Evolutionary conservation across 1,139 yeast species (phyloP).

Genomic region (Geotrichum cucujoidarum): DNA sequence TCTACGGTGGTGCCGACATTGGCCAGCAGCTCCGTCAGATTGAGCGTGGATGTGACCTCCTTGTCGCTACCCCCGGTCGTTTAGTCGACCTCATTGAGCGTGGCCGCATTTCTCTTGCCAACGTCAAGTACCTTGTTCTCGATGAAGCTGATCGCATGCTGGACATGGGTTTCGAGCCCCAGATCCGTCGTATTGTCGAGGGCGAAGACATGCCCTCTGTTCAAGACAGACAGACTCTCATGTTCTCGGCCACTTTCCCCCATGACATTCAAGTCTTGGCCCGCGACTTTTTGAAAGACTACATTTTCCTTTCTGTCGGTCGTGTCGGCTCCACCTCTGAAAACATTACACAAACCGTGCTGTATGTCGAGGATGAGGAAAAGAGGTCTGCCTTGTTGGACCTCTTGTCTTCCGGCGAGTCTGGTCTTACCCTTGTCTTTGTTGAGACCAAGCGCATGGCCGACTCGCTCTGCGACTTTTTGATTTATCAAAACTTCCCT

Average conservation of each 20-base stretch:
- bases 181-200: slow-evolving; percentile 96
- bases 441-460: slow-evolving; percentile 99
- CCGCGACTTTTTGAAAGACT: slow-evolving; percentile 91
- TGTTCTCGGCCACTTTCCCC: slow-evolving; percentile 99
- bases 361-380: slow-evolving; percentile 92
- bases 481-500: slow-evolving; percentile 83
- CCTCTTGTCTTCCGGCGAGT: slow-evolving; percentile 71
- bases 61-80: slow-evolving; percentile 99
- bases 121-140: slow-evolving; percentile 87
- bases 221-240: slow-evolving; percentile 85
- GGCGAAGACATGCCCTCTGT: slow-evolving; percentile 97
- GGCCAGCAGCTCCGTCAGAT: slow-evolving; percentile 81
- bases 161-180: slow-evolving; percentile 99
- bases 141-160: slow-evolving; percentile 99
- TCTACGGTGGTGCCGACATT: slow-evolving; percentile 97
- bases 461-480: slow-evolving; percentile 87
- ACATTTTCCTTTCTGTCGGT: slow-evolving; percentile 94
- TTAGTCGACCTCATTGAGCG: slow-evolving; percentile 91
- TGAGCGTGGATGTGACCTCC: slow-evolving; percentile 89
- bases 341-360: slow-evolving; percentile 89
- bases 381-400: slow-evolving; percentile 90
- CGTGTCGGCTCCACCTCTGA: slow-evolving; percentile 97
- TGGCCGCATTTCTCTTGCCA: slow-evolving; percentile 83
- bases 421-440: slow-evolving; percentile 84
- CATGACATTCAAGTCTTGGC: slow-evolving; percentile 95